Base-by-base conservation (phyloP, 1,284 basidiomycete genomes). In the Coniophora puteana region DNA sequence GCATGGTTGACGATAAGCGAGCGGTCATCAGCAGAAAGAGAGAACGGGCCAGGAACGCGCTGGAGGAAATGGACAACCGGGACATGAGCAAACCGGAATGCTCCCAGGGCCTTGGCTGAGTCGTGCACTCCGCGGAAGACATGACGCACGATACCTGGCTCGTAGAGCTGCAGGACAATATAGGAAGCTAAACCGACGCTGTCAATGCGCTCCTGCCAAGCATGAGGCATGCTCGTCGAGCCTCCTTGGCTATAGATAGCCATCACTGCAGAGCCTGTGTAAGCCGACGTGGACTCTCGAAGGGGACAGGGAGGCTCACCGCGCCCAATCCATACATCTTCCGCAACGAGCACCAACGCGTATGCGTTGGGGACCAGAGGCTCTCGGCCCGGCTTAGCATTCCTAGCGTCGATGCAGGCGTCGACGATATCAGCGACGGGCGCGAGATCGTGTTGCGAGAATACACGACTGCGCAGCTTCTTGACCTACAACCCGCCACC, bases 221-320 rank as follows among this genome's bases (percentile, higher is more conserved):
- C 16, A 24, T 40, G 39, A 13, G 16, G 27, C 12, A 31, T 31
- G 12, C 29, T 18, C 24, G 32, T 40, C 21, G 29, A 29, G 20
- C 30, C 39, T 12, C 29, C 25, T 13, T 40, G 20, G 4, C 30
- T 24, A 20, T 40, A 40, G 16, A 40, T 40, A 13, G 39, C 25
- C 12, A 40, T 8, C 4, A 40, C 39, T 40, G 23, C 20, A 24
- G n/a, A 32, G 12, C 8, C 6, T n/a, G 17, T 21, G 14, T 12
- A 5, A n/a, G 30, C 12, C 10, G 11, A 8, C 7, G 21, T 28
- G 7, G n/a, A n/a, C n/a, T n/a, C n/a, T 12, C n/a, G n/a, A 21
- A 33, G 16, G n/a, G 28, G 28, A 40, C 17, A 14, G 14, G 22
- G 20, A 7, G 29, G 23, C 21, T 35, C 21, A 20, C 21, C 33